Evolutionary conservation across 2,329 filamentous ascomycete genomes (phyloP).

Genomic region (Peltaster fructicola): DNA sequence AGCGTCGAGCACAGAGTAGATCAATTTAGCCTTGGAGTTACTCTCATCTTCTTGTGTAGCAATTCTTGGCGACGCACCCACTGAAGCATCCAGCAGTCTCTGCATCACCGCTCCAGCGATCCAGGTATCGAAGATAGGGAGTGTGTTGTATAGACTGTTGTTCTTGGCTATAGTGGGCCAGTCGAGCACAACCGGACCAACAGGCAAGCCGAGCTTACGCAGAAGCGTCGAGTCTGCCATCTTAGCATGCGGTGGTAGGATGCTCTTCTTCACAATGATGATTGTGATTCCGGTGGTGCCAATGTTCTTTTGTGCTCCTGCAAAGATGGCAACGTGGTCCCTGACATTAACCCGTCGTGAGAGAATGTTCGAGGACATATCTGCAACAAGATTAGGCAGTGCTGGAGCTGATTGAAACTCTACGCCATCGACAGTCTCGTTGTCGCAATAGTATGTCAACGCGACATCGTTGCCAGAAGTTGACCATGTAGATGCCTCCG

Average conservation of each 20-base stretch:
- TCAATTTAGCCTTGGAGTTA: constrained; percentile 53
- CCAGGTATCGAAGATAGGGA: constrained; percentile 89
- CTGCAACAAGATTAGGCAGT: constrained; percentile 59
- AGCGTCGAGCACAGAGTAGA: constrained; percentile 64
- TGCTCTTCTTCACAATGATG: constrained; percentile 62
- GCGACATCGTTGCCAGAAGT: constrained; percentile 42
- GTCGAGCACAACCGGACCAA: constrained; percentile 62
- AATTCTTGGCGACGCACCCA: constrained; percentile 42
- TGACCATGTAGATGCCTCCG: constrained; percentile 57
- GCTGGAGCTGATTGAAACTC: constrained; percentile 66
- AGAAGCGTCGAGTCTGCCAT: constrained; percentile 53
- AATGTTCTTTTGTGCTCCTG: constrained; percentile 85
- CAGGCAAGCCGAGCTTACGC: constrained; percentile 55
- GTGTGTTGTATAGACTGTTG: constrained; percentile 88
- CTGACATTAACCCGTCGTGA: constrained; percentile 57
- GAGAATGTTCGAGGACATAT: constrained; percentile 92
- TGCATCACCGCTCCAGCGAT: constrained; percentile 79
- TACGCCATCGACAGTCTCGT: constrained; percentile 87
- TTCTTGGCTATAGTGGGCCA: constrained; percentile 81
- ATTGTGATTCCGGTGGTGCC: constrained; percentile 75
- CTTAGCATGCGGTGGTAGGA: constrained; percentile 50
- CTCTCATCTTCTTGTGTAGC: constrained; percentile 59
- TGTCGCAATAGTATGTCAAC: constrained; percentile 80
- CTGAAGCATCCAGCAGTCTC: constrained; percentile 38
- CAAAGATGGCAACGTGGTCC: constrained; percentile 76